phyloP scores from a whole-genome alignment of 768 basidiomycete species.

The Suillus weaverae region DNA sequence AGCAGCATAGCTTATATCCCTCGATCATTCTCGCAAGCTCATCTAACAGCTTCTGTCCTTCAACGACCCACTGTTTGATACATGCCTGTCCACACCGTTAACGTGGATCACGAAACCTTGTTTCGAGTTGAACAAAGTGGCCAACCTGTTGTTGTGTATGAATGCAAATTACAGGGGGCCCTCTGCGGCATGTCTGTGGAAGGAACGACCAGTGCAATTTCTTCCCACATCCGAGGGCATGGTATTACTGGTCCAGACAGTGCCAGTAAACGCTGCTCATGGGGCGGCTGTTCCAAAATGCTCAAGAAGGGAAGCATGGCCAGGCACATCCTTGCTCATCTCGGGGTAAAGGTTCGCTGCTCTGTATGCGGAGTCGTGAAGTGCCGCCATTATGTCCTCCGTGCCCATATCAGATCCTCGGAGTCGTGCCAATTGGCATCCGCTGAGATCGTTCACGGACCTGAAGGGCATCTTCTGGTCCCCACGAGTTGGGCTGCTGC shows the following conservation, averaged over 20 bases:
- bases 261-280: constrained; percentile 3
- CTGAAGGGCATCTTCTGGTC: not conserved
- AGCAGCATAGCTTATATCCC: not conserved
- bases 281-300: constrained; percentile 1
- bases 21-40: not conserved
- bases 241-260: not conserved
- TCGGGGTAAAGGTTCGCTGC: constrained; percentile 1
- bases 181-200: constrained; percentile 2
- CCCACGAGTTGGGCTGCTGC: not conserved
- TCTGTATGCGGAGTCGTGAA: not conserved
- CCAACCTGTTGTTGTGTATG: not conserved
- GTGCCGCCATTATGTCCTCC: not conserved
- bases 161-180: not conserved
- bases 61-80: not conserved
- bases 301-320: constrained; percentile 3
- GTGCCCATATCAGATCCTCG: not conserved
- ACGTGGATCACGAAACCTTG: not conserved
- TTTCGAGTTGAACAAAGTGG: not conserved
- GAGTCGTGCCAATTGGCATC: not conserved
- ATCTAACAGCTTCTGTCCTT: not conserved
- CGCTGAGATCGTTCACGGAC: not conserved
- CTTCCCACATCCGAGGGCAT: constrained; percentile 7
- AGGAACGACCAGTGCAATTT: constrained; percentile 5
- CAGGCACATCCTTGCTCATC: constrained; percentile 11
- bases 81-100: not conserved